Percentiles rank a stretch among this genome's conserved stretches.
Evolutionary conservation across 495 filamentous ascomycete species (phyloP).

Genomic region (Xylaria grammica): DNA sequence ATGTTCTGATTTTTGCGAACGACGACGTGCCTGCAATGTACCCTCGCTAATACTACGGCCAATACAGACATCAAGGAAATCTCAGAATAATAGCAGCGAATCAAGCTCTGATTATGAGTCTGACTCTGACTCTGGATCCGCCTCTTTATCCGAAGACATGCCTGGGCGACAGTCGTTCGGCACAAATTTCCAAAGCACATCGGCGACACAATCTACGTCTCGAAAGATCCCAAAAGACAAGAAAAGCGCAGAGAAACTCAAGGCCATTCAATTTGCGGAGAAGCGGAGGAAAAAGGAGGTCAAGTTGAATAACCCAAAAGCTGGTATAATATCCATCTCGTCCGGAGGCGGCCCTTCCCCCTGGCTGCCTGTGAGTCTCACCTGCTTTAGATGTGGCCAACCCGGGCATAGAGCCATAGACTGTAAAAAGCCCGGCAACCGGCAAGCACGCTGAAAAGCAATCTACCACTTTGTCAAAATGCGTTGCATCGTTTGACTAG

Average conservation of each 20-base stretch:
- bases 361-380: slow-evolving; percentile 25
- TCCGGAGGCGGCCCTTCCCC: slow-evolving; percentile 30
- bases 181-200: slow-evolving; percentile 18
- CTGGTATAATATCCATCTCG: slow-evolving; percentile 37
- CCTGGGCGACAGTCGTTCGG: slow-evolving; percentile 26
- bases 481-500: slow-evolving; percentile 1
- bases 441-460: slow-evolving; percentile 28
- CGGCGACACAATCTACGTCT: slow-evolving; percentile 14
- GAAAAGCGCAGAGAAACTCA: slow-evolving; percentile 45
- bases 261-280: slow-evolving; percentile 52
- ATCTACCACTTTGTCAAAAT: slow-evolving; percentile 14
- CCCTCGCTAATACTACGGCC: slow-evolving; percentile 14
- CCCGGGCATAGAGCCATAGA: slow-evolving; percentile 35
- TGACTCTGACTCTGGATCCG: slow-evolving; percentile 24
- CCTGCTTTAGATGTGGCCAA: slow-evolving; percentile 37
- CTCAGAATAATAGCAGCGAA: slow-evolving; percentile 13
- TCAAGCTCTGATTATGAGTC: slow-evolving; percentile 30
- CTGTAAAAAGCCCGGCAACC: slow-evolving; percentile 30
- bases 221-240: slow-evolving; percentile 25
- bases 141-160: slow-evolving; percentile 22
- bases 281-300: slow-evolving; percentile 62
- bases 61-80: slow-evolving; percentile 23
- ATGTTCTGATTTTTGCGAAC: not conserved
- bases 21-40: not conserved
- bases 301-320: slow-evolving; percentile 58